Evolutionary conservation across 2,329 filamentous ascomycete genomes (phyloP), one percentile per base, ranked within the genome.

Genomic region (Parascedosporium putredinis): DNA sequence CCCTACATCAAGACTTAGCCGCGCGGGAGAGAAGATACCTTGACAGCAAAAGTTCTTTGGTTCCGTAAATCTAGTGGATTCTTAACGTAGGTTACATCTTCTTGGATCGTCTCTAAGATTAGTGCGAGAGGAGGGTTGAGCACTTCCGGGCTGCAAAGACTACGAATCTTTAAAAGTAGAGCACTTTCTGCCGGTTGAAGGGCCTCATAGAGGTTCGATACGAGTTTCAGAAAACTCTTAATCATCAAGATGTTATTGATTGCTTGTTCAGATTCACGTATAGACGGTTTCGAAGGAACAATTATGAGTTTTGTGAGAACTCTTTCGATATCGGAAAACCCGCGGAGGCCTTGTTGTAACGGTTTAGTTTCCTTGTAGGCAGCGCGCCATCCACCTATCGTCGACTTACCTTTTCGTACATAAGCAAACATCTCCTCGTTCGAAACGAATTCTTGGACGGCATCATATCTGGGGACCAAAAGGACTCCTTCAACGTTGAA

Each of bases 21-120:
- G 25, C 6, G n/a, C 2, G 25, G 29, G 8, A 23, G 20, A 4
- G 12, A 1, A 5, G 56, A 51, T 59, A 82, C 80, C 68, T 85
- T 93, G 27, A 97, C 84, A 20, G 91, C 91, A 67, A 94, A 96
- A 1, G 85, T 87, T 54, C 91, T 76, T 61, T 97, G 91, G 53
- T 96, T 95, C 12, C 90, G 79, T 51, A 95, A 72, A 54, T 96
- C 91, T 4, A 97, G 73, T 0, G 93, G 84, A 20, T 83, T 80
- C 44, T 76, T 86, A 52, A 87, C 84, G 56, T 86, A 94, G 0
- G 75, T 78, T 0, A 89, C 86, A 60, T 95, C 86, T 7, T 86
- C 77, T 55, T 97, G 93, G 56, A 98, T 83, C 0, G 79, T 79
- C 12, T 72, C 67, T 42, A 77, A 68, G 47, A 98, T 89, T 2